phyloP scores from a whole-genome alignment of 345 rosid species.

The Pugionium dolabratum region DNA sequence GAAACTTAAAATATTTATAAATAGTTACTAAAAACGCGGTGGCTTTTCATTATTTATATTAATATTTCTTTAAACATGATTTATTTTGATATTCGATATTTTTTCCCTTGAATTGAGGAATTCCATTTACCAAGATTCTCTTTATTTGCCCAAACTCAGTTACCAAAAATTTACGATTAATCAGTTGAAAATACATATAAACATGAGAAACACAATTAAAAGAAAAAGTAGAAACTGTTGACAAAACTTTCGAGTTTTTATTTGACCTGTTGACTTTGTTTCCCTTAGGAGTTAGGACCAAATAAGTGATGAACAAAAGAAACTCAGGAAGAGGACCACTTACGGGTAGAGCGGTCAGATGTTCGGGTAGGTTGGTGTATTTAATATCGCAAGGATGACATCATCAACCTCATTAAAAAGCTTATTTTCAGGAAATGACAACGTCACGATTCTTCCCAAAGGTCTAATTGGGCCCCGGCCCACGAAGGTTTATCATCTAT shows the following conservation, averaged over 20 bases:
- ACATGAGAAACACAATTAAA: conserved; percentile 4
- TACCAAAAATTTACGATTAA: neutral
- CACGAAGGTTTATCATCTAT: conserved; percentile 26
- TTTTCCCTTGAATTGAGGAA: conserved; percentile 41
- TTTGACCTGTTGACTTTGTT: conserved; percentile 43
- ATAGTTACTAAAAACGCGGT: too few relatives aligned
- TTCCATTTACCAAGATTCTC: conserved; percentile 45
- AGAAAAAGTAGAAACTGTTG: conserved; percentile 4
- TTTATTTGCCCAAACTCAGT: conserved; percentile 40
- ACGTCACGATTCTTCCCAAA: conserved; percentile 31
- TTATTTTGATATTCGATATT: conserved; percentile 26
- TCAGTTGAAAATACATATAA: neutral
- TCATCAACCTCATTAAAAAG: conserved; percentile 23
- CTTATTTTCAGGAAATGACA: conserved; percentile 22
- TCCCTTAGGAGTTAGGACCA: neutral
- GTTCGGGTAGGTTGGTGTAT: conserved; percentile 33
- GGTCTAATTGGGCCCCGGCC: conserved; percentile 42
- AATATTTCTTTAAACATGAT: conserved; percentile 6
- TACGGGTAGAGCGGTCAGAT: conserved; percentile 38
- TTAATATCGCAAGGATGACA: conserved; percentile 32
- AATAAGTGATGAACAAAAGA: conserved; percentile 4
- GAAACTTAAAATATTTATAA: neutral
- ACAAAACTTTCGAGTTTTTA: conserved; percentile 26
- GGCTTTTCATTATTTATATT: too few relatives aligned
- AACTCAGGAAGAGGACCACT: conserved; percentile 32